Base-by-base conservation (phyloP, 1,284 basidiomycete species). In the Sanghuangporus baumii region DNA sequence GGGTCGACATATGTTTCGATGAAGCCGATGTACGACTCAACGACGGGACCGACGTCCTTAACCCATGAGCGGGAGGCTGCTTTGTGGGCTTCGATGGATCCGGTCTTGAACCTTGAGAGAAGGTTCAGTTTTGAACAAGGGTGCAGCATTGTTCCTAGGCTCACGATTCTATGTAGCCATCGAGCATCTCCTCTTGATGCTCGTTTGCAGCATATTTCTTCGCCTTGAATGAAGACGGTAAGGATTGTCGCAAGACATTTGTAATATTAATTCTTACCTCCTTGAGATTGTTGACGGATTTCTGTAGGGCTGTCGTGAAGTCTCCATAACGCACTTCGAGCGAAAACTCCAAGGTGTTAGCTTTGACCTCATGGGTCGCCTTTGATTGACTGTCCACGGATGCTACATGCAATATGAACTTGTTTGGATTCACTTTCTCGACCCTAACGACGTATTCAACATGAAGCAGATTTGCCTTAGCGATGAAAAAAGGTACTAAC, bases 41-140 rank as follows among this genome's bases (percentile, higher is more conserved):
- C 93, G n/a, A 89, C 86, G 9, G 92, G 92, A 0, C 90, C 89
- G 34, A 91, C 76, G 71, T 95, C 92, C 73, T 89, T 87, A 26
- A 95, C 92, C 92, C 92, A 95, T 66, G 85, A 78, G 48, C 76
- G 82, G 1, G 89, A 91, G 0, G 82, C 91, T 55, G 86, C 79
- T 72, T 90, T 87, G 78, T 94, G 91, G 31, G 82, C 86, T 61
- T 86, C 79, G 64, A 94, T 86, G 5, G 88, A 89, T 14, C 92
- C 92, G 4, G 85, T 86, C 67, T 82, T 75, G 71, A 94, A 94
- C 8, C 88, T 88, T 71, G 31, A 18, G 52, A 1, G 14, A 8
- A 18, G 55, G 48, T 20, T 55, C 59, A 55, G 47, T 34, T 52
- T 61, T 31, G 48, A 0, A n/a, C 6, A 51, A 56, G 59, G 40